phyloP scores from a whole-genome alignment of 345 rosid species.

The Rhodamnia rubescens region DNA sequence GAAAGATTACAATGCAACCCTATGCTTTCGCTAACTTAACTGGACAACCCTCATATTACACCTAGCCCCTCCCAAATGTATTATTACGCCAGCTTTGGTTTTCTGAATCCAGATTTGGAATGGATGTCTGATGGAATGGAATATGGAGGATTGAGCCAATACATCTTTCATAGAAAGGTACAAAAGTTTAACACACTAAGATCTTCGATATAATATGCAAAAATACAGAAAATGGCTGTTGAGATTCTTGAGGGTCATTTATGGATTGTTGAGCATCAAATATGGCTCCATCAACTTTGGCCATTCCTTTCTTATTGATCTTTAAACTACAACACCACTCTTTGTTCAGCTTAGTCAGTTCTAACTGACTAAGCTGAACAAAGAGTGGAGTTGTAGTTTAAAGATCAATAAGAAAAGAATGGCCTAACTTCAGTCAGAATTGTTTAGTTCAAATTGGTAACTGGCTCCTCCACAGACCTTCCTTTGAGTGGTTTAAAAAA shows the following conservation, averaged over 20 bases:
- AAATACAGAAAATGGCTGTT: neutral
- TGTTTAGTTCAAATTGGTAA: neutral
- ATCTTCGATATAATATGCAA: neutral
- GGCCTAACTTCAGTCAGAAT: neutral
- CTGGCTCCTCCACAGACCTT: neutral
- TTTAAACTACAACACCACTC: no score
- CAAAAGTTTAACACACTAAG: neutral
- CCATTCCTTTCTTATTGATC: no score
- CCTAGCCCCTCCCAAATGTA: neutral
- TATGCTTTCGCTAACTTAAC: neutral
- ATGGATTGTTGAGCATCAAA: neutral
- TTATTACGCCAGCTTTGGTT: neutral
- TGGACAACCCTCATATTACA: neutral
- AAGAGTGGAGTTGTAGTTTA: neutral
- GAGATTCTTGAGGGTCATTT: neutral
- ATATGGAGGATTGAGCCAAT: neutral
- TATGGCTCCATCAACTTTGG: neutral
- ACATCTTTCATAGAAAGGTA: neutral
- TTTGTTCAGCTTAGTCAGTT: no score
- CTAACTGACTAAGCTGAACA: no score
- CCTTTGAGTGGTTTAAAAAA: neutral
- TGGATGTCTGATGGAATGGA: neutral
- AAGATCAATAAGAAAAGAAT: neutral
- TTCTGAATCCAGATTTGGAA: neutral
- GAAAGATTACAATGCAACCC: neutral